Conservation (phyloP, 768 basidiomycete genomes). For the Hygrophorus russula region DNA sequence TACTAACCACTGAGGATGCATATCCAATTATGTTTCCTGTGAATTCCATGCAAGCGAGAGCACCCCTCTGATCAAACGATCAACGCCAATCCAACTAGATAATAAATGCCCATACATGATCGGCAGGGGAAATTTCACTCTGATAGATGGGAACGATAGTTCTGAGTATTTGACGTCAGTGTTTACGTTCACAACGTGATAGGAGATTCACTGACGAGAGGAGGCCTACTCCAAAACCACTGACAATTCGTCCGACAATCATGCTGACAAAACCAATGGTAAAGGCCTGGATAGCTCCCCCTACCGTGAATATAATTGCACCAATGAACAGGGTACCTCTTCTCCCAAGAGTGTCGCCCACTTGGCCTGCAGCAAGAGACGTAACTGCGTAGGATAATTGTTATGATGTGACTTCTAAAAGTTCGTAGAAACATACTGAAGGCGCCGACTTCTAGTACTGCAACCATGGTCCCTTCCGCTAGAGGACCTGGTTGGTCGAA, state of each 20-base stretch:
- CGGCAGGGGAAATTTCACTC: conserved; percentile 89
- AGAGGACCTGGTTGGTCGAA: conserved; percentile 69
- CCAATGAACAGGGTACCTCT: conserved; percentile 77
- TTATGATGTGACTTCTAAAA: neutral
- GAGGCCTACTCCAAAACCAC: conserved; percentile 85
- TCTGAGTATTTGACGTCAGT: conserved; percentile 24
- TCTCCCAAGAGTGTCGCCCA: conserved; percentile 81
- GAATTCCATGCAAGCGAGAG: conserved; percentile 91
- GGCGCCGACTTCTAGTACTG: conserved; percentile 88
- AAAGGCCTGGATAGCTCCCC: conserved; percentile 80
- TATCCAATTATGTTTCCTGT: conserved; percentile 91
- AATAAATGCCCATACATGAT: conserved; percentile 46
- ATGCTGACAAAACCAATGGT: conserved; percentile 70
- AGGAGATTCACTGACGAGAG: conserved; percentile 43
- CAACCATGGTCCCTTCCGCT: conserved; percentile 88
- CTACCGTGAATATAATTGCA: conserved; percentile 74
- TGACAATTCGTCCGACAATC: conserved; percentile 73
- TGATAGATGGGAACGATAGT: conserved; percentile 95
- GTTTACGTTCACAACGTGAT: neutral
- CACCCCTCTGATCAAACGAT: conserved; percentile 50
- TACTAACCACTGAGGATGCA: conserved; percentile 73
- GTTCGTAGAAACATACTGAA: conserved; percentile 43
- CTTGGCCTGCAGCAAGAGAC: conserved; percentile 76
- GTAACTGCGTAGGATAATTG: conserved; percentile 43
- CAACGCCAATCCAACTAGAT: neutral